These are phyloP conservation scores for Dioscorea cayenensis DNA, from an alignment of 116 monocot genomes.

Conservation along the genomic window DNA sequence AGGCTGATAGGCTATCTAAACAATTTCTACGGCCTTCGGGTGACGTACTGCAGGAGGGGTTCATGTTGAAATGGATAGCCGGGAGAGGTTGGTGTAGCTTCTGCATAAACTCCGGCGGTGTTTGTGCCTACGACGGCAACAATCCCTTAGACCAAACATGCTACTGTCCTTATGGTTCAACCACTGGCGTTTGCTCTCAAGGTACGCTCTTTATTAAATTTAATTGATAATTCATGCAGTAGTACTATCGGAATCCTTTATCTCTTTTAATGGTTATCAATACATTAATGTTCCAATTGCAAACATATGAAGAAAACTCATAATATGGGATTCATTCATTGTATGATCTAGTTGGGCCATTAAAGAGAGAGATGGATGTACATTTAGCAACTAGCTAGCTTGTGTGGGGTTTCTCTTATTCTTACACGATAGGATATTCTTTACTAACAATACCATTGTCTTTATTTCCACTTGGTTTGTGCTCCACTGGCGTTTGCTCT, in stretches of 20 bases:
- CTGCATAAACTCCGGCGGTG: constrained; percentile 1
- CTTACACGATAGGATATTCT: too few species aligned
- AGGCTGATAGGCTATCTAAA: neutral
- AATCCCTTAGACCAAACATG: neutral
- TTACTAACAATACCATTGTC: too few species aligned
- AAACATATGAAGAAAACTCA: too few species aligned
- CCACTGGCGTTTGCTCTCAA: neutral
- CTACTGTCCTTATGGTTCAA: constrained; percentile 1
- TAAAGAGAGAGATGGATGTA: too few species aligned
- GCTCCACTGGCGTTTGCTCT: neutral
- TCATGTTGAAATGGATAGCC: constrained; percentile 20
- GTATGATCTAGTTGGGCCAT: too few species aligned
- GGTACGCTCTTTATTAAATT: neutral
- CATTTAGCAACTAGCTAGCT: too few species aligned
- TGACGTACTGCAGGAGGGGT: constrained; percentile 17
- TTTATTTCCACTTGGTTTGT: too few species aligned
- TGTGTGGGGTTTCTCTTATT: too few species aligned
- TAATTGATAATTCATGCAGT: neutral
- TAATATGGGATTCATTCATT: too few species aligned
- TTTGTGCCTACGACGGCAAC: neutral
- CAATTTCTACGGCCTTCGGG: neutral
- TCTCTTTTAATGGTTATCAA: neutral
- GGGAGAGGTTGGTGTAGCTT: constrained; percentile 14
- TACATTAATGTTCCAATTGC: too few species aligned
- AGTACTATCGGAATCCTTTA: neutral